phyloP scores from a whole-genome alignment of 2,329 filamentous ascomycete species.

The Xylariales sp. region DNA sequence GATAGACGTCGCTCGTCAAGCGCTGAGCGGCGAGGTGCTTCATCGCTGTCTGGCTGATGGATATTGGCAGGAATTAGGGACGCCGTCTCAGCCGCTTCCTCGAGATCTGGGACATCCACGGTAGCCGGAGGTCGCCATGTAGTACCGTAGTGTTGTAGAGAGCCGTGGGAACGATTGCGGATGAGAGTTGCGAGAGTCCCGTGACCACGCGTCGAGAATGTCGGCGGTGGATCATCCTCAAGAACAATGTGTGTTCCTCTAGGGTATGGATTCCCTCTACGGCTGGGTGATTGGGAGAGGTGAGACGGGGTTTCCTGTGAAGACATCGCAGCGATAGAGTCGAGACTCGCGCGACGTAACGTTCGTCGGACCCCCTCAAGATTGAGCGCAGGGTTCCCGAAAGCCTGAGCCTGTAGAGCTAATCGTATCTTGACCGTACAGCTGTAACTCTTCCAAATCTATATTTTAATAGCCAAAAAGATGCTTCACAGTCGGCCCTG shows the following conservation, averaged over 20 bases:
- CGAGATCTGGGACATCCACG: constrained; percentile 16
- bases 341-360: no score
- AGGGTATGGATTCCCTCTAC: constrained; percentile 2
- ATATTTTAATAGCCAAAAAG: no score
- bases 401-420: no score
- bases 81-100: constrained; percentile 15
- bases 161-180: constrained; percentile 23
- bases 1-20: constrained; percentile 55
- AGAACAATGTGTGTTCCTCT: constrained; percentile 16
- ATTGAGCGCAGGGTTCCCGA: no score
- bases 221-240: constrained; percentile 20
- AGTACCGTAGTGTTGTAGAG: constrained; percentile 24
- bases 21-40: constrained; percentile 39
- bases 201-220: constrained; percentile 20
- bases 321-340: constrained; percentile 10
- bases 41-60: constrained; percentile 29
- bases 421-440: no score
- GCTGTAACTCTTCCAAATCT: no score
- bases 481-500: no score
- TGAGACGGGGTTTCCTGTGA: constrained; percentile 4
- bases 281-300: constrained; percentile 17
- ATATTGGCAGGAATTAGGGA: constrained; percentile 6
- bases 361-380: no score
- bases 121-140: constrained; percentile 18
- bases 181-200: constrained; percentile 24